Base-by-base conservation (phyloP, 2,329 filamentous ascomycete genomes). In the Penicillium sp. region DNA sequence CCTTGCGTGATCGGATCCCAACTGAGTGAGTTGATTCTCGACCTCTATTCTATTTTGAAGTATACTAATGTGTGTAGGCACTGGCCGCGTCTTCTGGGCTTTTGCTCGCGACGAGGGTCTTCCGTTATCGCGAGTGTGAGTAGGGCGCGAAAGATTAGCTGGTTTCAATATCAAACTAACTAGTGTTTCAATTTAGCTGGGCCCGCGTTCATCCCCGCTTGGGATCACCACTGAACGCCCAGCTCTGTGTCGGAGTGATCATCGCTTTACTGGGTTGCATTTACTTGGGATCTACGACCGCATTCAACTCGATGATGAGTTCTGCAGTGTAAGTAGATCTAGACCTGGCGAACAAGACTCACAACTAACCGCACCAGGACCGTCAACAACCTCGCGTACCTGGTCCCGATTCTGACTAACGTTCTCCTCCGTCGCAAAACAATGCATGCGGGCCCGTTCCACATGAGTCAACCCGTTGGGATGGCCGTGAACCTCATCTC, bases 211-310 rank as follows among this genome's bases (percentile, higher is more conserved):
- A 71, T 67, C 52, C 53, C 1, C 69, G 12, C 56, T 60, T 29
- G 72, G 75, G 65, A 59, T 75, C 37, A 37, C 83, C 83, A 0
- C 78, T 83, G 62, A 82, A 84, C 55, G 80, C 84, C 0, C 84
- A 82, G 2, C 50, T 85, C 0, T 72, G 77, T 20, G 80, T 78
- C 64, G 67, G 74, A 0, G 54, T 73, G 27, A 72, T 79, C 45
- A 79, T 79, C 17, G 84, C 82, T 0, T 62, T 86, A 0, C 71
- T 90, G 0, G 86, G 85, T 0, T 78, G 77, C 29, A 84, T 90
- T 30, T 88, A 88, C 51, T 78, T 89, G 1, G 86, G 83, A n/a
- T 84, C 78, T 29, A 80, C 76, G 2, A 86, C 84, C 0, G 87
- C 87, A 0, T 90, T 90, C 68, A 82, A 83, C 40, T 85, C 86